phyloP scores from a whole-genome alignment of 805 yeast genomes.

The Clavispora santaluciae region DNA sequence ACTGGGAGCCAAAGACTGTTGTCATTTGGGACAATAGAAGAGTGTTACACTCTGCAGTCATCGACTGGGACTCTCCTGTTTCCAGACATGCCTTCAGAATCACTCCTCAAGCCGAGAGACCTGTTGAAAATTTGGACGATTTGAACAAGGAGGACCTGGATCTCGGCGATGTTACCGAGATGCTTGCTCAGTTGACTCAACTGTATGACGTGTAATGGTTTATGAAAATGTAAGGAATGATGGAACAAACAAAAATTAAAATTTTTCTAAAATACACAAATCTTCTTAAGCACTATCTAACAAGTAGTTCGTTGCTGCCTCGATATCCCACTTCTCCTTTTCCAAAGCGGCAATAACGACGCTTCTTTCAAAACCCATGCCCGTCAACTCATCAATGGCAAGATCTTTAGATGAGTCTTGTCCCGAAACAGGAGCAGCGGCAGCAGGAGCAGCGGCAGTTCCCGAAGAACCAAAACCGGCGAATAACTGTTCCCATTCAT shows the following conservation, averaged over 20 bases:
- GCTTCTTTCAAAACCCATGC: conserved; percentile 79
- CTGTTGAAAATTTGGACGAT: conserved; percentile 41
- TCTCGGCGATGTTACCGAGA: conserved; percentile 14
- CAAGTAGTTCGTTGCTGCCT: conserved; percentile 81
- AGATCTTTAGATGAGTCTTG: conserved; percentile 37
- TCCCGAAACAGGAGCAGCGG: conserved; percentile 9
- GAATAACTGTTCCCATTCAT: conserved; percentile 93
- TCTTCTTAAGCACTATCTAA: conserved; percentile 57
- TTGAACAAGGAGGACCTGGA: conserved; percentile 24
- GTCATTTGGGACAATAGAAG: conserved; percentile 79
- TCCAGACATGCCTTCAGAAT: conserved; percentile 71
- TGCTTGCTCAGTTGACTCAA: conserved; percentile 6
- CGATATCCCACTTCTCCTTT: conserved; percentile 67
- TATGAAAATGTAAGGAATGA: not conserved
- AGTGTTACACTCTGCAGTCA: conserved; percentile 61
- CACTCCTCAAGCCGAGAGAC: conserved; percentile 71
- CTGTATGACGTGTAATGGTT: not conserved
- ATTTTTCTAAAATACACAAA: not conserved
- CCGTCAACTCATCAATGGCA: conserved; percentile 72
- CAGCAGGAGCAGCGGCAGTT: conserved; percentile 8
- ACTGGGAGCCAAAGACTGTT: conserved; percentile 66
- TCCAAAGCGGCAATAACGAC: conserved; percentile 67
- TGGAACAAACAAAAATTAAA: not conserved
- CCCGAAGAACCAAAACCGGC: conserved; percentile 72
- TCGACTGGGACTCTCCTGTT: conserved; percentile 60